These are phyloP conservation scores for Reticulascus tulasneorum DNA, from an alignment of 2,329 filamentous ascomycete genomes.

Conservation along the genomic window DNA sequence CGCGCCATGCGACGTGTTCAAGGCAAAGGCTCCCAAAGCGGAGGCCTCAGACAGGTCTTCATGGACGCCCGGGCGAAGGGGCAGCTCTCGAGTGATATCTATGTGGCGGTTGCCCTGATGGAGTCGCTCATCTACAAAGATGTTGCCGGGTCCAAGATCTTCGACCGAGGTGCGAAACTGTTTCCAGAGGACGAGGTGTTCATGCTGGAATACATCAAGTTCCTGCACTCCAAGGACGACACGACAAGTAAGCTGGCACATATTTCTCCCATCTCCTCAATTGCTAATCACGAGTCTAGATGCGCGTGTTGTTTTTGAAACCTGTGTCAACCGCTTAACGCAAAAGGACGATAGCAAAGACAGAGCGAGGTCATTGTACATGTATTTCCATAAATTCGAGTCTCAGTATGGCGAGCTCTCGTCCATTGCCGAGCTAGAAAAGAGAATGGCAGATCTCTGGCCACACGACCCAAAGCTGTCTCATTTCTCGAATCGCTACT, in stretches of 20 bases:
- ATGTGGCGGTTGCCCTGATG: constrained; percentile 87
- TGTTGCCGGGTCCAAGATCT: constrained; percentile 86
- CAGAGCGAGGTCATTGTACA: constrained; percentile 80
- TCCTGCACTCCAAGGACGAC: constrained; percentile 87
- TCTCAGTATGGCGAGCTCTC: constrained; percentile 89
- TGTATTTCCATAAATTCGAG: constrained; percentile 94
- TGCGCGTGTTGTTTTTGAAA: constrained; percentile 93
- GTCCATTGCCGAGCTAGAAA: constrained; percentile 86
- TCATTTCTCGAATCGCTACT: constrained; percentile 74
- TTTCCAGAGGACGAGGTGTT: constrained; percentile 94
- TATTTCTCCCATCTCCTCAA: background rate
- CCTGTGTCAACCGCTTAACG: constrained; percentile 77
- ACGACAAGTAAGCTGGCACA: constrained; percentile 73
- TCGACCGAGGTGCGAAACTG: constrained; percentile 87
- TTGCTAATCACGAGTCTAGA: constrained; percentile 48
- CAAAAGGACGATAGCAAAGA: constrained; percentile 68
- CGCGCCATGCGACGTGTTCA: constrained; percentile 92
- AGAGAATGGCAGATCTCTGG: constrained; percentile 89
- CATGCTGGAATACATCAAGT: constrained; percentile 93
- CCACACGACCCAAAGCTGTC: constrained; percentile 76
- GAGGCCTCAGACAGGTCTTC: constrained; percentile 82
- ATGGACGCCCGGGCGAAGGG: constrained; percentile 83
- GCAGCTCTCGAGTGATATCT: constrained; percentile 88
- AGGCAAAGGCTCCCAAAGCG: constrained; percentile 63
- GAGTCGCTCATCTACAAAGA: constrained; percentile 97